A percentile compares a stretch with the other conserved stretches of the same genome.
Evolutionary conservation across 768 basidiomycete genomes (phyloP).

Genomic region (Boletus pseudo-olivaceus): DNA sequence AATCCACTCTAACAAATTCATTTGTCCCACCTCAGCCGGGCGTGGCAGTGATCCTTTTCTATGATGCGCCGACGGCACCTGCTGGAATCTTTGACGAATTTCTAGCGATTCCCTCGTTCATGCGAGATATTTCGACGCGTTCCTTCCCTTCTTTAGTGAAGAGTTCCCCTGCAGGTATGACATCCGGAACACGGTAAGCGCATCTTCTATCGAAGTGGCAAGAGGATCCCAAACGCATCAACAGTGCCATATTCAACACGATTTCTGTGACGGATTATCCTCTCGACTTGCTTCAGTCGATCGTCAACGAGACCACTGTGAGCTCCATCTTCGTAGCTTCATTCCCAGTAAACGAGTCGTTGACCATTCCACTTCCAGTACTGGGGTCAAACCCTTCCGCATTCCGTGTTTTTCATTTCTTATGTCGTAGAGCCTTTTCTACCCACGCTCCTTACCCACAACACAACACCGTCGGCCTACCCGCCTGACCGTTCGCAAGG

Average conservation of each 20-base stretch:
- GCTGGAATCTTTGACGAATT: slow-evolving; percentile 27
- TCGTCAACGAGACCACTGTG: slow-evolving; percentile 17
- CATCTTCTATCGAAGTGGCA: neutral
- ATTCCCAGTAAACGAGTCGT: neutral
- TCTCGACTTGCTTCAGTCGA: slow-evolving; percentile 13
- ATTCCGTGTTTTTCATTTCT: slow-evolving; percentile 1
- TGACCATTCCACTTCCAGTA: slow-evolving; percentile 8
- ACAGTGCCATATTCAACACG: slow-evolving; percentile 8
- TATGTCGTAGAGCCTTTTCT: slow-evolving; percentile 50
- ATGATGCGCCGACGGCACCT: slow-evolving; percentile 40
- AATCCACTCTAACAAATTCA: neutral
- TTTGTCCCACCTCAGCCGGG: slow-evolving; percentile 1
- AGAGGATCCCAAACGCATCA: neutral
- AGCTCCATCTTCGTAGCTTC: neutral
- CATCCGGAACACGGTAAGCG: slow-evolving; percentile 2
- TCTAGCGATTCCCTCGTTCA: slow-evolving; percentile 9
- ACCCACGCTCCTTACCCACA: slow-evolving; percentile 37
- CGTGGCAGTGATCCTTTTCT: slow-evolving; percentile 44
- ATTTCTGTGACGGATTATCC: slow-evolving; percentile 9
- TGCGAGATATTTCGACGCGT: slow-evolving; percentile 4
- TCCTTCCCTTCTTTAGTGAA: slow-evolving; percentile 17
- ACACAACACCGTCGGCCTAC: slow-evolving; percentile 39
- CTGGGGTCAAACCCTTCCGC: slow-evolving; percentile 2
- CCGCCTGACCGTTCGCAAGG: slow-evolving; percentile 38
- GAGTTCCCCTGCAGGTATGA: neutral